phyloP scores from a whole-genome alignment of 345 rosid species.

The Rhodamnia rubescens region DNA sequence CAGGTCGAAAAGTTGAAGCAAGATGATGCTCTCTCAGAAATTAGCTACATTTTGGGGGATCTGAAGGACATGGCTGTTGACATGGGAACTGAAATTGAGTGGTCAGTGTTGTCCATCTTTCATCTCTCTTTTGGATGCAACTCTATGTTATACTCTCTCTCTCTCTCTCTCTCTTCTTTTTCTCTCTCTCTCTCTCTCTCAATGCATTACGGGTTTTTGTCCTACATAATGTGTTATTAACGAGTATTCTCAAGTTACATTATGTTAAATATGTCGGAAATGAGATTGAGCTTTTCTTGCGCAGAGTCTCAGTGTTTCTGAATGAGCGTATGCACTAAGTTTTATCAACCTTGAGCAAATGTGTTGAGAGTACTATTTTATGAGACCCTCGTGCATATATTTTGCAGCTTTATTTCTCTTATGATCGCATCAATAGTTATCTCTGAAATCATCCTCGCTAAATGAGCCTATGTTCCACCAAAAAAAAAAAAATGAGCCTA shows the following conservation, averaged over 20 bases:
- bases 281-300: neutral
- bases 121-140: neutral
- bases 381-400: neutral
- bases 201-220: neutral
- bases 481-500: neutral
- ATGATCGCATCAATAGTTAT: neutral
- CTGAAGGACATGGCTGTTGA: slow-evolving; percentile 77
- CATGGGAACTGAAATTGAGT: slow-evolving; percentile 75
- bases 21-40: slow-evolving; percentile 63
- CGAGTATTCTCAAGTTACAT: neutral
- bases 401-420: neutral
- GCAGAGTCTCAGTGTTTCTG: neutral
- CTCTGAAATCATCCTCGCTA: neutral
- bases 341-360: neutral
- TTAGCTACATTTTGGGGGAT: slow-evolving; percentile 63
- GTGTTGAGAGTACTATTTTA: neutral
- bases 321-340: neutral
- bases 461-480: neutral
- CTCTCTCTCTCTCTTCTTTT: too few relatives aligned
- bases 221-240: neutral
- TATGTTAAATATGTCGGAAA: neutral
- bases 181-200: neutral
- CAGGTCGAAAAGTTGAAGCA: slow-evolving; percentile 77
- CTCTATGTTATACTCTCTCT: neutral
- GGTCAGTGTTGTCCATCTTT: slow-evolving; percentile 22